Conservation (phyloP, 2,329 filamentous ascomycete species). For the Gaeumannomyces sp. region DNA sequence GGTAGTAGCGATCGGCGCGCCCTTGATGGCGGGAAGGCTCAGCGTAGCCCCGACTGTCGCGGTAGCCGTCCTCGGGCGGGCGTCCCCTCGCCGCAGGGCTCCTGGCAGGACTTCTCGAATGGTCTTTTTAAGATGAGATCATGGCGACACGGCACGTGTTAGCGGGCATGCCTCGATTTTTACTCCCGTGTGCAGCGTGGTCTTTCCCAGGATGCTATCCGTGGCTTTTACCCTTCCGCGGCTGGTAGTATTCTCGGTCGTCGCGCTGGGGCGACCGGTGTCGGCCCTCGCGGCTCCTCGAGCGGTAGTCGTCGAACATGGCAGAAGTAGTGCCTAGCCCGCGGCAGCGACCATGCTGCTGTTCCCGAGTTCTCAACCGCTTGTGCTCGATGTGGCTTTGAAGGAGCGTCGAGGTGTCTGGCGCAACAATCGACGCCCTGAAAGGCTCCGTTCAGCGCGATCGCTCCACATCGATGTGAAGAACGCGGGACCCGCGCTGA, state of each 20-base stretch:
- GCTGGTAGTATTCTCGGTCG: slow-evolving; percentile 32
- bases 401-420: no score
- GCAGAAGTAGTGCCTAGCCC: no score
- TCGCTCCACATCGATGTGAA: no score
- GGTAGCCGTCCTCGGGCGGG: neutral
- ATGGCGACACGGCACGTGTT: slow-evolving; percentile 10
- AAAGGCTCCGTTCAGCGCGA: no score
- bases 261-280: slow-evolving; percentile 15
- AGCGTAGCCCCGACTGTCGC: neutral
- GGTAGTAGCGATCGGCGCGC: neutral
- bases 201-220: slow-evolving; percentile 8
- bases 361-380: no score
- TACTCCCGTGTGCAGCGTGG: neutral
- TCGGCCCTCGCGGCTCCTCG: slow-evolving; percentile 22
- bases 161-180: slow-evolving; percentile 11
- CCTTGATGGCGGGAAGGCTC: neutral
- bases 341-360: no score
- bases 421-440: no score
- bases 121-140: slow-evolving; percentile 11
- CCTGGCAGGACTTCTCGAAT: slow-evolving; percentile 9
- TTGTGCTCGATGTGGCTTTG: no score
- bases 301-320: slow-evolving; percentile 40
- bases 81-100: neutral
- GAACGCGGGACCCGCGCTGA: no score
- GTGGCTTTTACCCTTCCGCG: slow-evolving; percentile 34